Base-by-base conservation (phyloP, 1,284 basidiomycete genomes). In the Irpex sp. region DNA sequence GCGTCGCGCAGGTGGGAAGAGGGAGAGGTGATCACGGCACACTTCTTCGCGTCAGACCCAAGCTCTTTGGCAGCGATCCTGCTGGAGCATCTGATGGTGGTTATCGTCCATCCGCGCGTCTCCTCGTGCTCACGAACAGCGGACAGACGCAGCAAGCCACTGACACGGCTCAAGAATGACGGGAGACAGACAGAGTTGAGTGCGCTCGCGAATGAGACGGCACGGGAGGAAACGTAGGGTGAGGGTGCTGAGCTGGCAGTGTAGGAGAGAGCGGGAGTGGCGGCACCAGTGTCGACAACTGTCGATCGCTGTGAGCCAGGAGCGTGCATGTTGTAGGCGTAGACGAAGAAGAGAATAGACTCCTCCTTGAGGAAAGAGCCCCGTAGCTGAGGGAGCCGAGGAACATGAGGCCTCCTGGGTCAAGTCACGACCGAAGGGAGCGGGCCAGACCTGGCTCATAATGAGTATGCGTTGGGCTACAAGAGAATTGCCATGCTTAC, bases 351-450 rank as follows among this genome's bases (percentile, higher is more conserved):
- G 64, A 92, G 84, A 66, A 91, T 91, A 64, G 81, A 83, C 69
- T 85, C 80, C n/a, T n/a, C n/a, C n/a, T n/a, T n/a, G n/a, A n/a
- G n/a, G n/a, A n/a, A n/a, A n/a, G n/a, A n/a, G n/a, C n/a, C n/a
- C n/a, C n/a, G n/a, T n/a, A n/a, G n/a, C n/a, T n/a, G n/a, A n/a
- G n/a, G n/a, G n/a, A n/a, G n/a, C n/a, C n/a, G n/a, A n/a, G n/a
- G n/a, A n/a, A n/a, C n/a, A n/a, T n/a, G n/a, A n/a, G n/a, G n/a
- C 97, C 78, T 98, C 97, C 82, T 96, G 97, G 76, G 97, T 98
- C 77, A 99, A 81, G 77, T 97, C 94, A 75, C 97, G 95, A 77
- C 97, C 97, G 79, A 99, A 99, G 51, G 97, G 96, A 64, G 95
- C 94, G 58, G 96, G 96, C 93, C 94, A 97, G 71, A 92, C 85